Conservation (phyloP, 768 basidiomycete genomes). For the Mycena leptocephala region DNA sequence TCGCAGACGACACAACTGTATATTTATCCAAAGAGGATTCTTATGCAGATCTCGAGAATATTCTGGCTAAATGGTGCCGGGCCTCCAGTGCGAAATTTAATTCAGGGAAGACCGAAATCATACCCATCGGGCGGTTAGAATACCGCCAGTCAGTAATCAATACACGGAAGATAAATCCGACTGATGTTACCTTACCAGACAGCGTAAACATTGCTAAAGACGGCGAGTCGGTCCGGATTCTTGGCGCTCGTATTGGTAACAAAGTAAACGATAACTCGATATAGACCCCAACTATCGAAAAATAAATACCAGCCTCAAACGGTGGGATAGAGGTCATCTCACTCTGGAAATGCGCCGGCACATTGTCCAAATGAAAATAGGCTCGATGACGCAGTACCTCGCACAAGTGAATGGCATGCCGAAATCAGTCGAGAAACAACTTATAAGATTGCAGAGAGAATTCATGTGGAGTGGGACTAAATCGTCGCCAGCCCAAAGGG, state of each 20-base stretch:
- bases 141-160: constrained; percentile 32
- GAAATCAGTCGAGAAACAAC: constrained; percentile 31
- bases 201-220: constrained; percentile 47
- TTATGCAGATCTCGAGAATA: not conserved
- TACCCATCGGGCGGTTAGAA: constrained; percentile 39
- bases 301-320: constrained; percentile 34
- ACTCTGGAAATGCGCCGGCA: constrained; percentile 45
- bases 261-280: constrained; percentile 29
- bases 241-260: constrained; percentile 55
- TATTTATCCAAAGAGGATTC: not conserved
- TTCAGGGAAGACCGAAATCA: not conserved
- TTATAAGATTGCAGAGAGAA: constrained; percentile 38
- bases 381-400: constrained; percentile 53
- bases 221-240: constrained; percentile 43
- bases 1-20: not conserved
- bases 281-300: constrained; percentile 47
- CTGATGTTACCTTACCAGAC: constrained; percentile 25
- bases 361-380: constrained; percentile 45
- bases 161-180: constrained; percentile 9
- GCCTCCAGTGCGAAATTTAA: not conserved
- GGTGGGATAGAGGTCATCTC: constrained; percentile 47
- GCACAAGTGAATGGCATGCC: constrained; percentile 57
- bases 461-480: constrained; percentile 47
- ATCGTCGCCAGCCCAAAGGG: constrained; percentile 29
- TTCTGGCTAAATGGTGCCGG: not conserved